Evolutionary conservation across 805 yeast genomes (phyloP).

Genomic region (Sugiyamaella chiloensis): DNA sequence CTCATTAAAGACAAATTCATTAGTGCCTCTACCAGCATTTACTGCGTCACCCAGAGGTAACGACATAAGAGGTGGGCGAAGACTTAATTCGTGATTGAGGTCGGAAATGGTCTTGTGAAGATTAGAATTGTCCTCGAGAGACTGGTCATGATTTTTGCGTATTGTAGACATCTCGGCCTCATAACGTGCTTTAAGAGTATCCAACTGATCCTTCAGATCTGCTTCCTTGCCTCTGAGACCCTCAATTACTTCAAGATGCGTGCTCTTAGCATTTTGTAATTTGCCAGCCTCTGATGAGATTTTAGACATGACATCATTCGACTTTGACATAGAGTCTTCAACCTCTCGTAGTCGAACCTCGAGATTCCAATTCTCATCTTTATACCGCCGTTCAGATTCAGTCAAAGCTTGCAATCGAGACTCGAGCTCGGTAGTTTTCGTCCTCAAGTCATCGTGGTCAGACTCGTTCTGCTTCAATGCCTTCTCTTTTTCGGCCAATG

Average conservation of each 20-base stretch:
- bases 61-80: background rate
- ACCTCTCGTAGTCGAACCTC: constrained; percentile 34
- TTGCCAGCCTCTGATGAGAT: constrained; percentile 26
- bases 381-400: constrained; percentile 27
- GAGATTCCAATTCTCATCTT: constrained; percentile 38
- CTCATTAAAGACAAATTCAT: constrained; percentile 4
- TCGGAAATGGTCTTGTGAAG: constrained; percentile 23
- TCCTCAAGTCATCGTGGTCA: constrained; percentile 21
- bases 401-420: constrained; percentile 21
- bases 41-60: background rate
- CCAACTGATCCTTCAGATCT: constrained; percentile 29
- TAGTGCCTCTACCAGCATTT: constrained; percentile 10
- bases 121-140: constrained; percentile 25
- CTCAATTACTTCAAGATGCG: constrained; percentile 32
- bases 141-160: constrained; percentile 24
- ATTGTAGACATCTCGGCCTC: constrained; percentile 25
- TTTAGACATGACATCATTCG: constrained; percentile 25
- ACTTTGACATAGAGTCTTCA: constrained; percentile 23
- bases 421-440: constrained; percentile 22
- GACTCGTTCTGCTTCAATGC: constrained; percentile 17
- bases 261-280: constrained; percentile 20
- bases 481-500: constrained; percentile 23
- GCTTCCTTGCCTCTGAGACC: constrained; percentile 27
- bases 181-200: constrained; percentile 20
- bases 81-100: constrained; percentile 22